phyloP scores from a whole-genome alignment of 75 land plant genomes.

The Cupressus sempervirens region DNA sequence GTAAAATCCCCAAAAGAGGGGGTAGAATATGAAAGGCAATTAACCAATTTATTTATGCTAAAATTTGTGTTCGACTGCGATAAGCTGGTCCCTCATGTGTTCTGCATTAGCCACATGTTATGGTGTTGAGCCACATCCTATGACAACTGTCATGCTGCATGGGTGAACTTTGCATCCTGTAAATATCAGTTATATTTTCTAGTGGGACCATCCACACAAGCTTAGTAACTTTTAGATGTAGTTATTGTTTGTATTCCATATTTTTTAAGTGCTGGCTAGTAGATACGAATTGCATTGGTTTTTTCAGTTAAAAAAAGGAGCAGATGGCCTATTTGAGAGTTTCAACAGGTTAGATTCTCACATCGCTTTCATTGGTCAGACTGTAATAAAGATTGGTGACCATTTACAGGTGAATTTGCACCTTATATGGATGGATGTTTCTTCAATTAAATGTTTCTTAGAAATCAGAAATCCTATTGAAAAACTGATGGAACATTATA shows the following conservation, averaged over 20 bases:
- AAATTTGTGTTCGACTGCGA: no score
- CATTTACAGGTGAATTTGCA: constrained; percentile 78
- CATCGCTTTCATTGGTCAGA: constrained; percentile 97
- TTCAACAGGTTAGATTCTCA: constrained; percentile 92
- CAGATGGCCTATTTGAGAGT: constrained; percentile 85
- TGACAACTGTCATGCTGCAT: neutral
- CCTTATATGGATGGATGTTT: neutral
- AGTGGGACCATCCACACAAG: neutral
- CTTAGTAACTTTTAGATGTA: neutral
- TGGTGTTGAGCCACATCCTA: neutral
- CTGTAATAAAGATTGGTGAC: constrained; percentile 98
- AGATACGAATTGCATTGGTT: neutral
- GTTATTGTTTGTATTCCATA: neutral
- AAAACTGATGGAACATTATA: neutral
- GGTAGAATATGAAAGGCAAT: neutral
- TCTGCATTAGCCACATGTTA: neutral
- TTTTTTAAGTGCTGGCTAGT: neutral
- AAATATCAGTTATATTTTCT: no score
- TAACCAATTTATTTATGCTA: neutral
- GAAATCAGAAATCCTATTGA: neutral
- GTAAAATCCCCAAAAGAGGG: neutral
- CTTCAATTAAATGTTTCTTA: neutral
- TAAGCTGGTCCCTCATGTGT: neutral
- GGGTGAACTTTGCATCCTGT: neutral
- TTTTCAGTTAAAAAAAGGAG: constrained; percentile 90